Base-by-base conservation (phyloP, 345 rosid genomes). In the Eucalyptus tenuipes region DNA sequence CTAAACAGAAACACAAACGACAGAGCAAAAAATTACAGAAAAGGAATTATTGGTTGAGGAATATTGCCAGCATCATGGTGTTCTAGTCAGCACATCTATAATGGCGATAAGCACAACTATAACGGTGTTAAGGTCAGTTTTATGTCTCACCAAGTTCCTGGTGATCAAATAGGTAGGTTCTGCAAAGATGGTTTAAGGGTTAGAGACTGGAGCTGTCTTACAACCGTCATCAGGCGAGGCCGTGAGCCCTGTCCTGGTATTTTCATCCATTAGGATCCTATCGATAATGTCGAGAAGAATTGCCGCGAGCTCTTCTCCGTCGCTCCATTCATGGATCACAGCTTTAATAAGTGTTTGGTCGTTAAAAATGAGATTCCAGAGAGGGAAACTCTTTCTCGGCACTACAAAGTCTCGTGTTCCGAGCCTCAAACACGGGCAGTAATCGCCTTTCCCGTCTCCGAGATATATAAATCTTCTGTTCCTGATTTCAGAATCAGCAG, bases 371-470 rank as follows among this genome's bases (percentile, higher is more conserved):
- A 88, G 88, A 33, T 93, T 85, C 94, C 95, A 95, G 5, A 97
- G 89, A 49, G 99, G 95, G 92, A 94, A 97, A 33, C 91, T 89
- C 89, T 91, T 95, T 88, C 98, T 93, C 5, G 98, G 98, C 98
- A 96, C 92, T 89, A 95, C 95, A 89, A 45, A 90, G 90, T 97
- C 98, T 49, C 88, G 91, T 85, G 90, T 92, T 87, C 88, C 90
- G 27, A 97, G 97, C 94, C 90, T 95, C 92, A 95, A 87, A 53
- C 94, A 90, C 1, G 97, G 98, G 87, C 99, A 97, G 89, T 89
- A 95, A 89, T 97, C 99, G 55, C 96, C 96, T 92, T 92, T 92
- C 80, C 99, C 99, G 49, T 97, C 99, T 90, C 99, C 98, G 3
- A 95, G 93, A 92, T 96, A 97, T 88, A 97, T 92, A 89, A 92